Percentiles rank a stretch among this genome's conserved stretches.
Conservation (phyloP, 768 basidiomycete genomes). For the Psilocybe tampanensis region DNA sequence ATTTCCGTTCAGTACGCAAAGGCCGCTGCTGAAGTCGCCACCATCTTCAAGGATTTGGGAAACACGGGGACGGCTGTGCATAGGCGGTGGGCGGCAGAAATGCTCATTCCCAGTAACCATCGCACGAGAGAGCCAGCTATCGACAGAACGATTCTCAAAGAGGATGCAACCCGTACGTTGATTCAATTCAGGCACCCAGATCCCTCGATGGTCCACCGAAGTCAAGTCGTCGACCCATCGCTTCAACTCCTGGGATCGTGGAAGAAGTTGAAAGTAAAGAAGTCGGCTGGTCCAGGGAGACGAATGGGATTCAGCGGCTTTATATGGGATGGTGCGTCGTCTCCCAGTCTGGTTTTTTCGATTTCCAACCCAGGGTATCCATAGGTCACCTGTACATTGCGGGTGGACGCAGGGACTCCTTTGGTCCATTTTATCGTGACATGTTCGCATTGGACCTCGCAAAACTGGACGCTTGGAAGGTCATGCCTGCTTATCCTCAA, state of each 20-base stretch:
- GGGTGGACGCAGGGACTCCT: constrained; percentile 26
- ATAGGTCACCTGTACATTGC: constrained; percentile 30
- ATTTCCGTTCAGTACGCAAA: constrained; percentile 27
- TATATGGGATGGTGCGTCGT: constrained; percentile 29
- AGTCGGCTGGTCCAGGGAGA: constrained; percentile 16
- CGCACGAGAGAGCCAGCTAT: neutral
- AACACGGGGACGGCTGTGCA: constrained; percentile 35
- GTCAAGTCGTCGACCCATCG: neutral
- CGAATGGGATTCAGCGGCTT: constrained; percentile 26
- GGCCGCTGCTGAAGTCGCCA: constrained; percentile 20
- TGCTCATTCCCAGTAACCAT: constrained; percentile 15
- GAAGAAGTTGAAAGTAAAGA: constrained; percentile 26
- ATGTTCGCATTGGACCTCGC: constrained; percentile 28
- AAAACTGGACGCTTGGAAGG: constrained; percentile 26
- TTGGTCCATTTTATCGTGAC: constrained; percentile 29
- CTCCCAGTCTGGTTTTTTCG: neutral
- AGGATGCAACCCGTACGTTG: neutral
- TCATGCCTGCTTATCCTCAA: constrained; percentile 28
- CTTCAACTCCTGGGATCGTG: constrained; percentile 38
- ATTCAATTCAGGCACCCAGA: constrained; percentile 31
- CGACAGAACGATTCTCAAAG: neutral
- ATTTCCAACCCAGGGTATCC: neutral
- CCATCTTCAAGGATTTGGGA: constrained; percentile 30
- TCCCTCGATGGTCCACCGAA: constrained; percentile 7
- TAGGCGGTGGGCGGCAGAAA: constrained; percentile 24